A percentile compares a stretch with the other conserved stretches of the same genome.
These are phyloP conservation scores for Dendrobium huoshanense DNA, from an alignment of 106 monocot species.

Conservation along the genomic window DNA sequence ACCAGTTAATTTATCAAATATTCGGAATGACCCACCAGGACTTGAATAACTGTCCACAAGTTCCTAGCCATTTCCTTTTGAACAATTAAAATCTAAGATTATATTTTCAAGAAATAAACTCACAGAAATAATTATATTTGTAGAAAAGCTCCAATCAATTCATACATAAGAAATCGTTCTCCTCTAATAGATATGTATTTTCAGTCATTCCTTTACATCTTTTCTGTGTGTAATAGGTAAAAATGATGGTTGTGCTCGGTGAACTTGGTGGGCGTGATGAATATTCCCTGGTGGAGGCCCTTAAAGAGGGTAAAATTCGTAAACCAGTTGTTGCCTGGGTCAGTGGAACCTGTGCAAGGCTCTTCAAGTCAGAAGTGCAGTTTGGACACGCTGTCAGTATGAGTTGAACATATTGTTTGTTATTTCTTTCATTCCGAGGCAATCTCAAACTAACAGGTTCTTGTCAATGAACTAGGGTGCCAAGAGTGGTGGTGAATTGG, in stretches of 20 bases:
- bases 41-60: neutral
- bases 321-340: slow-evolving; percentile 99
- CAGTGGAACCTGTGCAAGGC: slow-evolving; percentile 94
- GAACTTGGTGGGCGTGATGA: slow-evolving; percentile 94
- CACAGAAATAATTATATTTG: neutral
- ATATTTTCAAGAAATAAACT: neutral
- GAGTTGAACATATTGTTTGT: neutral
- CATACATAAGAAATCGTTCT: neutral
- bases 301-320: slow-evolving; percentile 76
- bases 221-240: slow-evolving; percentile 42
- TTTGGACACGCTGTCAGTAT: slow-evolving; percentile 97
- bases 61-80: neutral
- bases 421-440: neutral
- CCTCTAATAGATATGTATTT: neutral
- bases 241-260: slow-evolving; percentile 96
- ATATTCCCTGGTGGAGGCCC: slow-evolving; percentile 90
- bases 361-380: slow-evolving; percentile 98
- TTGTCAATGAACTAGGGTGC: slow-evolving; percentile 54
- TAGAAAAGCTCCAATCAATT: neutral
- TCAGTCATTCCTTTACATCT: neutral
- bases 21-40: too few species aligned
- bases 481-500: slow-evolving; percentile 95
- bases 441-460: neutral
- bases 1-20: too few species aligned
- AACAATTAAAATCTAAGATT: neutral